Percentiles rank a stretch among this genome's conserved stretches.
Evolutionary conservation across 805 yeast genomes (phyloP).

Genomic region (Zygosaccharomyces kombuchaensis): DNA sequence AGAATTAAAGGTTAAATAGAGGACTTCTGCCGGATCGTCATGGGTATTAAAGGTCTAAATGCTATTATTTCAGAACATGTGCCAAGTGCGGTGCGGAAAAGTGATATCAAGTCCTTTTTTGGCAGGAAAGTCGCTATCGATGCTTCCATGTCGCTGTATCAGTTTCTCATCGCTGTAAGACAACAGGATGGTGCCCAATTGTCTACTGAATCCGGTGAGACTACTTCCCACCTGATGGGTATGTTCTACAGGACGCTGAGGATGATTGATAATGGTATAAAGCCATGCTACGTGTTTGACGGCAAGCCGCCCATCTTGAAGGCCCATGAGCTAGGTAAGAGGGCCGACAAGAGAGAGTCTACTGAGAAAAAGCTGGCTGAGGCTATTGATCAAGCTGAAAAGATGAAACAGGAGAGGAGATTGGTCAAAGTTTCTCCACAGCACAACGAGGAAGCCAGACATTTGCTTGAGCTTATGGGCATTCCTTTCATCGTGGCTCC

Average conservation of each 20-base stretch:
- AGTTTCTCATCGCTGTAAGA: conserved; percentile 91
- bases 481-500: conserved; percentile 93
- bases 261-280: conserved; percentile 87
- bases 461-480: conserved; percentile 81
- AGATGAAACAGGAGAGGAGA: conserved; percentile 68
- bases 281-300: conserved; percentile 95
- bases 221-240: conserved; percentile 92
- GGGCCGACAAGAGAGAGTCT: conserved; percentile 74
- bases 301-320: conserved; percentile 96
- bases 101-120: conserved; percentile 78
- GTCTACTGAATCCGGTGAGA: conserved; percentile 84
- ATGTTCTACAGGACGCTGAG: conserved; percentile 91
- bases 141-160: conserved; percentile 95
- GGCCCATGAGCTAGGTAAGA: conserved; percentile 86
- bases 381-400: conserved; percentile 72
- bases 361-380: conserved; percentile 73
- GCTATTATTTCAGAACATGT: conserved; percentile 87
- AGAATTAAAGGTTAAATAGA: not conserved
- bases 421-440: conserved; percentile 83
- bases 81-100: conserved; percentile 69
- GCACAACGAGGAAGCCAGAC: conserved; percentile 92
- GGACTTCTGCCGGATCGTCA: conserved; percentile 12
- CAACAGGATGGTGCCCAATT: conserved; percentile 95
- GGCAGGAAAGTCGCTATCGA: conserved; percentile 97
- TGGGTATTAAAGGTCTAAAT: conserved; percentile 74